Evolutionary conservation across 805 yeast genomes (phyloP).

Genomic region (Cyberlindnera sargentensis): DNA sequence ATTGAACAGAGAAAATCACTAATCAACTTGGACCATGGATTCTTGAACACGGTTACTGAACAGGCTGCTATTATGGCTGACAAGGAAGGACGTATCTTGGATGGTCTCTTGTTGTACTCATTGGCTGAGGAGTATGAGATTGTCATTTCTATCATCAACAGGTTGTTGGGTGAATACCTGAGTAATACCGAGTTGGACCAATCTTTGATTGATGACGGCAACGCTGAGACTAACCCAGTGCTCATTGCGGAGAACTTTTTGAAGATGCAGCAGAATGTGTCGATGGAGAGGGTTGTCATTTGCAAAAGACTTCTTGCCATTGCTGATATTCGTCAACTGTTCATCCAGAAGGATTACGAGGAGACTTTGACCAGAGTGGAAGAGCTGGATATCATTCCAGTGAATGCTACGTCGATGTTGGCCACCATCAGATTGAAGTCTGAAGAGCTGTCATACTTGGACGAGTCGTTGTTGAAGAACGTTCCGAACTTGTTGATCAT

Average conservation of each 20-base stretch:
- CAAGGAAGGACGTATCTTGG: conserved; percentile 84
- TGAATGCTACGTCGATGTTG: conserved; percentile 27
- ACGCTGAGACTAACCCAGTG: conserved; percentile 36
- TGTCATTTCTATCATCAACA: conserved; percentile 68
- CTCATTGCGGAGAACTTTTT: conserved; percentile 31
- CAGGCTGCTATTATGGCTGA: conserved; percentile 82
- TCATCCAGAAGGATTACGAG: conserved; percentile 51
- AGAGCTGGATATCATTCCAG: conserved; percentile 61
- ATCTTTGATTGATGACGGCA: conserved; percentile 32
- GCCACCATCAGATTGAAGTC: conserved; percentile 52
- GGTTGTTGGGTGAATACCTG: conserved; percentile 70
- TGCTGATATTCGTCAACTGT: conserved; percentile 58
- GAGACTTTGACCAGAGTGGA: conserved; percentile 48
- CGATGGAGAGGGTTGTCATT: conserved; percentile 57
- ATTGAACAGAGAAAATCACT: conserved; percentile 71
- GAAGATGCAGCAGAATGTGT: conserved; percentile 49
- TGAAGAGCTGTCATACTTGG: conserved; percentile 55
- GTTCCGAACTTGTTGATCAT: conserved; percentile 75
- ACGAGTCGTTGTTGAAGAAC: conserved; percentile 69
- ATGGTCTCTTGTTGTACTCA: conserved; percentile 80
- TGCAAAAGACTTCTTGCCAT: conserved; percentile 58
- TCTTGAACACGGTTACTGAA: conserved; percentile 66
- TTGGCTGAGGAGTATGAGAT: conserved; percentile 82
- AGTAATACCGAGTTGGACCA: conserved; percentile 63
- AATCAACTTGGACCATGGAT: conserved; percentile 54